phyloP scores from a whole-genome alignment of 345 rosid genomes.

The Eucalyptus tenuipes region DNA sequence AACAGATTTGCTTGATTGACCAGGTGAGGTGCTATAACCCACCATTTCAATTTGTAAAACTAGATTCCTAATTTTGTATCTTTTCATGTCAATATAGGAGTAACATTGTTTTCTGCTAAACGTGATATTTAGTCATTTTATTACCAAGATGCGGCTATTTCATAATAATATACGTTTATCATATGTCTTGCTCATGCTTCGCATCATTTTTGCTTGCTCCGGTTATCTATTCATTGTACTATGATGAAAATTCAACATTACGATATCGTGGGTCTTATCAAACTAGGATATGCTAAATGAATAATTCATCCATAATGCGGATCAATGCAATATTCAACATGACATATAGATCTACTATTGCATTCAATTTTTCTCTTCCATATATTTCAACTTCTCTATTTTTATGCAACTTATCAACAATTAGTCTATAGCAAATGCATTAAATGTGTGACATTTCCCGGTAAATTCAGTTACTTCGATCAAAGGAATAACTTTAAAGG shows the following conservation, averaged over 20 bases:
- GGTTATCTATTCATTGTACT: background rate
- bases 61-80: background rate
- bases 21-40: background rate
- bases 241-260: background rate
- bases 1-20: background rate
- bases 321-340: background rate
- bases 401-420: background rate
- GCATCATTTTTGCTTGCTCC: background rate
- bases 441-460: background rate
- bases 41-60: background rate
- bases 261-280: fast-evolving
- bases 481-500: background rate
- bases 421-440: background rate
- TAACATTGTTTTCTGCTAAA: background rate
- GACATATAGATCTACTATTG: background rate
- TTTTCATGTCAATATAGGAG: background rate
- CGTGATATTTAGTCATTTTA: background rate
- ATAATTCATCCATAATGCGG: background rate
- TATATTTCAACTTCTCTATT: background rate
- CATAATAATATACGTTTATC: background rate
- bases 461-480: background rate
- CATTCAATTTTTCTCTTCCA: background rate
- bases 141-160: background rate
- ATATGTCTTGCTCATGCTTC: background rate
- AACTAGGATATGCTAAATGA: background rate